phyloP scores from a whole-genome alignment of 2,329 filamentous ascomycete genomes.

The Verticillium zaregamsianum region DNA sequence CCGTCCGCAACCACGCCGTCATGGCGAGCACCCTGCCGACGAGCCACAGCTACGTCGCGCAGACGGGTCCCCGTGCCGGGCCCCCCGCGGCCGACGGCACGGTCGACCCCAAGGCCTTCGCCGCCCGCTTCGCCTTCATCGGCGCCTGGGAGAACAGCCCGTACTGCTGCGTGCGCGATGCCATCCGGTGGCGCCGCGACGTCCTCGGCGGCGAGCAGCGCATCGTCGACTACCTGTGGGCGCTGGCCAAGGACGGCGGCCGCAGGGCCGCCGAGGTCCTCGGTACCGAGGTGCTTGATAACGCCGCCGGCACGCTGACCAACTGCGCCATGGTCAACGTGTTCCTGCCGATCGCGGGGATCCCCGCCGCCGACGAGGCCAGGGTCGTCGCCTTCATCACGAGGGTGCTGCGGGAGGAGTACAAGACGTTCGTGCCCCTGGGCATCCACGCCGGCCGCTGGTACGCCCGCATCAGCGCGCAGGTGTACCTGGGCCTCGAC shows the following conservation, averaged over 20 bases:
- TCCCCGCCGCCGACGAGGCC: conserved; percentile 24
- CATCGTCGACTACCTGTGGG: conserved; percentile 60
- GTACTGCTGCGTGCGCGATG: conserved; percentile 67
- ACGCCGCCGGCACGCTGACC: conserved; percentile 55
- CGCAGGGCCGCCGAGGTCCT: conserved; percentile 56
- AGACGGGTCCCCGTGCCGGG: conserved; percentile 30
- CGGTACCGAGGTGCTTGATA: conserved; percentile 70
- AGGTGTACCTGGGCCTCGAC: conserved; percentile 75
- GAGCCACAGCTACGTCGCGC: conserved; percentile 69
- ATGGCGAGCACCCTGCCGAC: conserved; percentile 75
- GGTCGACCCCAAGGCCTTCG: conserved; percentile 48
- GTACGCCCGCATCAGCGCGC: conserved; percentile 73
- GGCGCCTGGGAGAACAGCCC: conserved; percentile 71
- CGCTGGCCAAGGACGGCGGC: conserved; percentile 61
- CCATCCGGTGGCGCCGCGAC: conserved; percentile 65
- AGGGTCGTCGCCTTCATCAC: conserved; percentile 55
- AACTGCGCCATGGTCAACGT: conserved; percentile 71
- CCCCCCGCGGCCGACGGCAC: conserved; percentile 30
- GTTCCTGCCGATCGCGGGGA: conserved; percentile 56
- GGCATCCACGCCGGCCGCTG: conserved; percentile 56
- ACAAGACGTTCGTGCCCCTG: conserved; percentile 67
- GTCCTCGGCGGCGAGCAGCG: conserved; percentile 69
- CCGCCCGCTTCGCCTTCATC: conserved; percentile 69
- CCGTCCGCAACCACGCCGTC: conserved; percentile 68
- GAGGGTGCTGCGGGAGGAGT: conserved; percentile 48